phyloP scores from a whole-genome alignment of 495 filamentous ascomycete genomes.

The Podospora fimiseda region DNA sequence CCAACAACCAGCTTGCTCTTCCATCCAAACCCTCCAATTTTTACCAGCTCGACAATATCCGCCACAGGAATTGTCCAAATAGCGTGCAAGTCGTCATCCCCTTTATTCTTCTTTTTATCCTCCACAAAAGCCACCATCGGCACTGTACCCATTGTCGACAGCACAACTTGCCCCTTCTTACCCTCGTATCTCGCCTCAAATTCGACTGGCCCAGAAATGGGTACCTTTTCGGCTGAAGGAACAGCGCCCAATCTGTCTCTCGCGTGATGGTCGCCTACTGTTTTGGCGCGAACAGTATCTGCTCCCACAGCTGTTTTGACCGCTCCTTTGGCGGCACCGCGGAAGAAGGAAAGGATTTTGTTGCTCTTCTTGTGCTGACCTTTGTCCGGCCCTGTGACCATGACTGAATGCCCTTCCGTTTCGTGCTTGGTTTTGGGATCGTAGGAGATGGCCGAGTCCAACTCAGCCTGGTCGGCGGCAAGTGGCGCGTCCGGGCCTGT shows the following conservation, averaged over 20 bases:
- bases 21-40: constrained; percentile 82
- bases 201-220: constrained; percentile 59
- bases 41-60: constrained; percentile 60
- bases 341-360: constrained; percentile 60
- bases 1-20: constrained; percentile 82
- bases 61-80: constrained; percentile 48
- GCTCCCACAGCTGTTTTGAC: constrained; percentile 64
- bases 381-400: constrained; percentile 33
- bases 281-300: constrained; percentile 60
- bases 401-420: constrained; percentile 39
- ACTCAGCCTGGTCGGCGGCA: constrained; percentile 37
- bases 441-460: constrained; percentile 37
- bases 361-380: constrained; percentile 39
- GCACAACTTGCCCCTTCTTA: constrained; percentile 63
- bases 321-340: constrained; percentile 57
- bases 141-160: constrained; percentile 54
- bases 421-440: constrained; percentile 28
- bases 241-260: constrained; percentile 67
- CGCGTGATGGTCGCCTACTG: constrained; percentile 55
- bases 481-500: constrained; percentile 34
- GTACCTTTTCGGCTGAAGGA: constrained; percentile 37
- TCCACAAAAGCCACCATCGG: constrained; percentile 54
- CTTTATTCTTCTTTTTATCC: constrained; percentile 30
- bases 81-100: constrained; percentile 48
- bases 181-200: constrained; percentile 69